Base-by-base conservation (phyloP, 176 grass and related monocot species). In the Bromus sterilis region DNA sequence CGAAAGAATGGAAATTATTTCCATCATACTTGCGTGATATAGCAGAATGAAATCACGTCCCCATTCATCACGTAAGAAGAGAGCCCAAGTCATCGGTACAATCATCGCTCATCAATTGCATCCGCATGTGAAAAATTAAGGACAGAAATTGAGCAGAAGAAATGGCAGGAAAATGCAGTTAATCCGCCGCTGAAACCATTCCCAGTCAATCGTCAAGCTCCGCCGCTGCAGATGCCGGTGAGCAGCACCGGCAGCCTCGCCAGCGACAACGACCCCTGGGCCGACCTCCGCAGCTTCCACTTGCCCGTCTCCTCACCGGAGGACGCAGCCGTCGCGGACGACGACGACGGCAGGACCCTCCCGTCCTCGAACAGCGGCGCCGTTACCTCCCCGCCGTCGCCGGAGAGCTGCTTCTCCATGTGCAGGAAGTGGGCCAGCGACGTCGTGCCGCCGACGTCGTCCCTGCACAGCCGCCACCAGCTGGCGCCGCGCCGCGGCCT, bases 361-460 rank as follows among this genome's bases (percentile, higher is more conserved):
- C 86, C 89, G 14, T 87, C 60, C 67, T 84, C 81, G 79, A 89
- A 91, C 86, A 91, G 82, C 40, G 84, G 84, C 32, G 76, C 79
- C 37, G 58, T 42, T 3, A 40, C 48, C 15, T 35, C n/a, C 26
- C 66, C 63, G 13, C 43, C 79, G 21, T 37, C 84, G 23, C 86
- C 78, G 12, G 66, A 34, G 37, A 89, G 73, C 81, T 87, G 82
- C 66, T 87, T 69, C 82, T 95, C 93, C 61, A 90, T 80, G 75
- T 86, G 43, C 18, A 95, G 84, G 78, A 92, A 92, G 15, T 95
- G 89, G 71, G 85, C 89, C 7, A 92, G 85, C 56, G 90, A 89
- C 13, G 84, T 92, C 23, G 87, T 33, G 14, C 41, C 74, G 36
- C 33, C 35, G 7, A 65, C 59, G 74, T 88, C 89, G 20, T 86